Percentiles rank a stretch among this genome's conserved stretches.
phyloP scores from a whole-genome alignment of 345 rosid genomes.

The Brassica napus region DNA sequence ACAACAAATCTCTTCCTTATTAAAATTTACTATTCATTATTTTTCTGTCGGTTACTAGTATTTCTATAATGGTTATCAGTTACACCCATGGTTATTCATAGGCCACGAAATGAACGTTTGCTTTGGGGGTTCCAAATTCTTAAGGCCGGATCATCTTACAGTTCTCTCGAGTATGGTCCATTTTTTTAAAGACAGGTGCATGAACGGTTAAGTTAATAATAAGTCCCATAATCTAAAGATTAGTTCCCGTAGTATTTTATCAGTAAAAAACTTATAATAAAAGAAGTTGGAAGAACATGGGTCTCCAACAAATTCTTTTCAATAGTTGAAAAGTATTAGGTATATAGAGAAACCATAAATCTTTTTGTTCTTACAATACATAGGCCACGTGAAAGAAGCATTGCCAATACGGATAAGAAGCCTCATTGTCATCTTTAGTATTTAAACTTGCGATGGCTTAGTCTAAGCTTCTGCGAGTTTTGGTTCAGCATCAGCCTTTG shows the following conservation, averaged over 20 bases:
- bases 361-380: slow-evolving; percentile 7
- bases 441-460: slow-evolving; percentile 32
- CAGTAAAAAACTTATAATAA: neutral
- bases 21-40: too few species aligned
- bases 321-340: slow-evolving; percentile 18
- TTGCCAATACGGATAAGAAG: neutral
- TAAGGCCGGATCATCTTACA: too few species aligned
- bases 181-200: too few species aligned
- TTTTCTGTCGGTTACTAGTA: too few species aligned
- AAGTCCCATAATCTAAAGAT: neutral
- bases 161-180: too few species aligned
- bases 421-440: slow-evolving; percentile 13
- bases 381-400: slow-evolving; percentile 9
- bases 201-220: too few species aligned
- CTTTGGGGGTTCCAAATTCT: too few species aligned
- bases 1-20: too few species aligned
- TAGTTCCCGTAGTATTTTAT: neutral
- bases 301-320: slow-evolving; percentile 22
- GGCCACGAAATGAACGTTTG: too few species aligned
- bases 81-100: too few species aligned
- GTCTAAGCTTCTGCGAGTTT: slow-evolving; percentile 30
- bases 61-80: too few species aligned
- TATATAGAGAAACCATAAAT: slow-evolving; percentile 9
- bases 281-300: slow-evolving; percentile 28
- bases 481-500: slow-evolving; percentile 28